A percentile compares a stretch with the other conserved stretches of the same genome.
Evolutionary conservation across 1,284 basidiomycete species (phyloP).

Genomic region (Xerocomus minutiporus): DNA sequence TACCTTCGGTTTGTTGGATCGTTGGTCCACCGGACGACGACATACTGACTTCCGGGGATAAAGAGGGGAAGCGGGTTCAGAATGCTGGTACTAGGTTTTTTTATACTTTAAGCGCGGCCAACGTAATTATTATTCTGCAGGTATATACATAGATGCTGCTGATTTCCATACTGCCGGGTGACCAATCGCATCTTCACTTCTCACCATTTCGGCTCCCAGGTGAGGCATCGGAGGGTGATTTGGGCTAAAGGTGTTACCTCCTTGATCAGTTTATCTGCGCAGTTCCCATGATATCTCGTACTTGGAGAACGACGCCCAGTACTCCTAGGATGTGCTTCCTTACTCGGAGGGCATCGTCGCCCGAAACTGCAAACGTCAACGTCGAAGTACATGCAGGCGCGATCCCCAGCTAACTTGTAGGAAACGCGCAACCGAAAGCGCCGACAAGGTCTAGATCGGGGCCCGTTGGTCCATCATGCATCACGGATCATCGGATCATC

Average conservation of each 20-base stretch:
- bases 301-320: background rate
- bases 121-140: background rate
- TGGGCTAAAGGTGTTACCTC: no score
- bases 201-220: background rate
- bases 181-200: background rate
- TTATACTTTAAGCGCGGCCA: background rate
- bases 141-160: background rate
- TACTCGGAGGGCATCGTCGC: no score
- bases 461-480: background rate
- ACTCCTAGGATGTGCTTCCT: no score
- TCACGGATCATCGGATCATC: background rate
- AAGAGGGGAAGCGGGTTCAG: background rate
- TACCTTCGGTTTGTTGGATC: constrained; percentile 3
- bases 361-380: no score
- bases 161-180: background rate
- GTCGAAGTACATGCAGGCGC: no score
- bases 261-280: no score
- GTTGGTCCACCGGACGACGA: constrained; percentile 1
- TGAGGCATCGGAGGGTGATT: background rate
- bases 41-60: background rate
- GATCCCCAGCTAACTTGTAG: background rate
- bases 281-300: background rate
- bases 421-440: background rate
- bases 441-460: background rate
- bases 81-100: background rate